Base-by-base conservation (phyloP, 2,329 filamentous ascomycete genomes). In the Trichoderma endophyticum region DNA sequence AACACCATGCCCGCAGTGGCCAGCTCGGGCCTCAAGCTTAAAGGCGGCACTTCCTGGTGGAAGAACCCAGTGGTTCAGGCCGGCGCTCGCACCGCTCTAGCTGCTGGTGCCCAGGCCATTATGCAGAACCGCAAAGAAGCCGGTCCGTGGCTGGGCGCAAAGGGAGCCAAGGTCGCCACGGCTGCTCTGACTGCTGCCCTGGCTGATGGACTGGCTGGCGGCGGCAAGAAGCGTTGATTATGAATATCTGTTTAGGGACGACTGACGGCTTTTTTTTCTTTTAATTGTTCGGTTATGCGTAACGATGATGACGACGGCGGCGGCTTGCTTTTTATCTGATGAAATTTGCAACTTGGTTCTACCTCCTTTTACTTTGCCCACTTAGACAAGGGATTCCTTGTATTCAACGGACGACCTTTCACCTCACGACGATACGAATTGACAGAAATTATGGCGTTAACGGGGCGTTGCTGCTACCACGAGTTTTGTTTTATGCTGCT, bases 121-220 rank as follows among this genome's bases (percentile, higher is more conserved):
- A 83, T 86, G 79, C 81, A 83, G 62, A 80, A 83, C 62, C 83
- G 84, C 63, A 80, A 83, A 60, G 83, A 86, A 18, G 80, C 81
- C 1, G 83, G 84, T 3, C 78, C 81, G 1, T 87, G 85, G 85
- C 77, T 84, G 5, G 84, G 85, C 0, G 77, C 83, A 12, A 87
- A 87, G 74, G 85, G 84, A 6, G 83, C 83, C 59, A 84, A 84
- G 67, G 79, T 87, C 3, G 85, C 84, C 1, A 84, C 84, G 2
- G 84, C 85, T 2, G 85, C 85, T 2, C 72, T 87, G 1, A 84
- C 84, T 21, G 85, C 85, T 1, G 85, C 85, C 0, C 77, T 86
- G 21, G 82, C 86, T 51, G 85, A 86, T 71, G 83, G 84, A 0
- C 82, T 86, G 36, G 81, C 84, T 61, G 76, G 79, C 67, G 76